Evolutionary conservation across 2,329 filamentous ascomycete species (phyloP).

Genomic region (Xylaria sp.): DNA sequence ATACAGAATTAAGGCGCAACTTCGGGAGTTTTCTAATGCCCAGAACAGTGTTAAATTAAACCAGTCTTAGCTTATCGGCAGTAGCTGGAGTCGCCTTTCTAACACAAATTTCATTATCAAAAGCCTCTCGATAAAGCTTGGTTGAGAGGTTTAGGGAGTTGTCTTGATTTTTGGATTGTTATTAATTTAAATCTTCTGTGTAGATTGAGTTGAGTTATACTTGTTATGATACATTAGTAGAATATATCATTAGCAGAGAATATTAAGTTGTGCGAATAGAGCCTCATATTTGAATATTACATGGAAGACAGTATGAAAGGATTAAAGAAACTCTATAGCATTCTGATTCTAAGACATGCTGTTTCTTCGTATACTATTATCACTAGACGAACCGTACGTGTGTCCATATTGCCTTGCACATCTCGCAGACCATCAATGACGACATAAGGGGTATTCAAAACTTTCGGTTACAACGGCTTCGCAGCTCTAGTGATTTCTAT

Average conservation of each 20-base stretch:
- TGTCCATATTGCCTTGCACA: not conserved
- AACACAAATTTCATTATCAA: not conserved
- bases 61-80: not conserved
- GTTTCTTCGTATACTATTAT: not conserved
- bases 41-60: not conserved
- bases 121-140: not conserved
- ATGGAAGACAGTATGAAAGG: not conserved
- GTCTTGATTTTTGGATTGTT: not conserved
- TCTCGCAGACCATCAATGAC: not conserved
- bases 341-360: not conserved
- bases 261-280: not conserved
- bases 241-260: not conserved
- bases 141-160: not conserved
- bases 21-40: not conserved
- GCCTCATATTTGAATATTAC: not conserved
- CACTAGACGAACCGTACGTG: not conserved
- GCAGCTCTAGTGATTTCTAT: not conserved
- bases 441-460: not conserved
- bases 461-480: slow-evolving; percentile 25
- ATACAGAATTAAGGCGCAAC: not conserved
- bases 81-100: not conserved
- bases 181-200: not conserved
- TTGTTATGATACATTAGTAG: not conserved
- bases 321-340: not conserved
- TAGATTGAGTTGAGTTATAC: not conserved